Percentiles rank a stretch among this genome's conserved stretches.
These are phyloP conservation scores for Aegilops longissima DNA, from an alignment of 176 grass and related monocot genomes.

Conservation along the genomic window DNA sequence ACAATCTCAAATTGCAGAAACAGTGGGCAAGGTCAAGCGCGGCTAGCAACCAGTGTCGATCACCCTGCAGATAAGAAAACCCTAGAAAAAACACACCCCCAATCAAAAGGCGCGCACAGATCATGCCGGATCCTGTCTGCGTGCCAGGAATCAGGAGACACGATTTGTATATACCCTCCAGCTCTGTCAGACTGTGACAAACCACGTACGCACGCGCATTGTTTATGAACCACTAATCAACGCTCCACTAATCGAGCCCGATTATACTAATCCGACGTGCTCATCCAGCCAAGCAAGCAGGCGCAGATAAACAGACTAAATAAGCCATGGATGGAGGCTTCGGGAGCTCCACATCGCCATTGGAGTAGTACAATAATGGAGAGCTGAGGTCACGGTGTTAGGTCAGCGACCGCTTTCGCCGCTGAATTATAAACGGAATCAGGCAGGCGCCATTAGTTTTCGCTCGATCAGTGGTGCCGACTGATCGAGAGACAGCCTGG, in stretches of 20 bases:
- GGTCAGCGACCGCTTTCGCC: slow-evolving; percentile 33
- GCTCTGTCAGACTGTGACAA: slow-evolving; percentile 7
- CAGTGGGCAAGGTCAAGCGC: not conserved
- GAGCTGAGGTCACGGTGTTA: slow-evolving; percentile 28
- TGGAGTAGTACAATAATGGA: slow-evolving; percentile 16
- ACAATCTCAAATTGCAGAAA: not conserved
- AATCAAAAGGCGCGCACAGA: not conserved
- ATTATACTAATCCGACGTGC: not conserved
- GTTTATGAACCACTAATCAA: slow-evolving; percentile 21
- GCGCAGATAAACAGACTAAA: slow-evolving; percentile 3
- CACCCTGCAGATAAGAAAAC: not conserved
- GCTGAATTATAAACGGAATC: slow-evolving; percentile 19
- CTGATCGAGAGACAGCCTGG: slow-evolving; percentile 28
- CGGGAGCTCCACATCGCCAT: slow-evolving; percentile 19
- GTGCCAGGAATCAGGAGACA: slow-evolving; percentile 23
- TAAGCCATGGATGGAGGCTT: slow-evolving; percentile 23
- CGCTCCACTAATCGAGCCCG: not conserved
- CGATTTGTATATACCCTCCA: not conserved
- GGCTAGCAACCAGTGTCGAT: not conserved
- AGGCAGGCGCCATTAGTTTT: slow-evolving; percentile 14
- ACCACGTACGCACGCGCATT: not conserved
- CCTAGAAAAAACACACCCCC: not conserved
- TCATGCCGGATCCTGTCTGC: slow-evolving; percentile 34
- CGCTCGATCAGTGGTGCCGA: slow-evolving; percentile 11
- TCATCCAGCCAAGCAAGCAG: slow-evolving; percentile 2